phyloP scores from a whole-genome alignment of 257 asterid genomes.

The Scutellaria barbata region DNA sequence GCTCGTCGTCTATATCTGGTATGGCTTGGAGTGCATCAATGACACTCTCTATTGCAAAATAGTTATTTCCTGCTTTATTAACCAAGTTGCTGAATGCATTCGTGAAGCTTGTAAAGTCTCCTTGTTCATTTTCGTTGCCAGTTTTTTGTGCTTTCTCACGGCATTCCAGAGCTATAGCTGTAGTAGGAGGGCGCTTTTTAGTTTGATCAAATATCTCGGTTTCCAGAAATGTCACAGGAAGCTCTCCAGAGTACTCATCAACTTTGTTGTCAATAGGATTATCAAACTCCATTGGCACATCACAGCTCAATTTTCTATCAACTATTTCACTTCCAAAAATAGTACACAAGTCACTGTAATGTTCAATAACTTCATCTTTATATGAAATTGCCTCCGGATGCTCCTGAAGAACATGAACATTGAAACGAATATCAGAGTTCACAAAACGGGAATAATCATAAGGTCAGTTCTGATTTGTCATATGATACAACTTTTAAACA shows the following conservation, averaged over 20 bases:
- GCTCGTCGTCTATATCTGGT: constrained; percentile 46
- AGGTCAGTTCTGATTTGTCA: background rate
- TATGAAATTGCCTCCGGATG: constrained; percentile 35
- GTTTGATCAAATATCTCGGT: constrained; percentile 26
- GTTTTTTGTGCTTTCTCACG: constrained; percentile 38
- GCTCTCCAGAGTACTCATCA: constrained; percentile 38
- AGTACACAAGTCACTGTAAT: constrained; percentile 32
- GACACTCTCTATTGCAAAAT: constrained; percentile 38
- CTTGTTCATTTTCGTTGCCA: constrained; percentile 3
- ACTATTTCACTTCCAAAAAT: constrained; percentile 39
- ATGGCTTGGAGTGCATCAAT: constrained; percentile 50
- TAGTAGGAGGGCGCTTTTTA: constrained; percentile 31
- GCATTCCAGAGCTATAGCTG: constrained; percentile 12
- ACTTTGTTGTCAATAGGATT: constrained; percentile 31
- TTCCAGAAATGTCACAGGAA: constrained; percentile 31
- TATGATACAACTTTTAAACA: background rate
- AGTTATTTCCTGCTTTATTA: constrained; percentile 13
- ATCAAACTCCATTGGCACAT: constrained; percentile 33
- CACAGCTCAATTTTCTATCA: constrained; percentile 30
- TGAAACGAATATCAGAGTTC: background rate
- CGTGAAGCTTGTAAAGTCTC: background rate
- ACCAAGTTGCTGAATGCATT: constrained; percentile 19
- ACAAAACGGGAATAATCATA: background rate
- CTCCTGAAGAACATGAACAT: constrained; percentile 41
- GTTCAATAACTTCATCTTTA: constrained; percentile 34